Evolutionary conservation across 1,139 yeast genomes (phyloP).

Genomic region (Yamadazyma spencermartinsiae): DNA sequence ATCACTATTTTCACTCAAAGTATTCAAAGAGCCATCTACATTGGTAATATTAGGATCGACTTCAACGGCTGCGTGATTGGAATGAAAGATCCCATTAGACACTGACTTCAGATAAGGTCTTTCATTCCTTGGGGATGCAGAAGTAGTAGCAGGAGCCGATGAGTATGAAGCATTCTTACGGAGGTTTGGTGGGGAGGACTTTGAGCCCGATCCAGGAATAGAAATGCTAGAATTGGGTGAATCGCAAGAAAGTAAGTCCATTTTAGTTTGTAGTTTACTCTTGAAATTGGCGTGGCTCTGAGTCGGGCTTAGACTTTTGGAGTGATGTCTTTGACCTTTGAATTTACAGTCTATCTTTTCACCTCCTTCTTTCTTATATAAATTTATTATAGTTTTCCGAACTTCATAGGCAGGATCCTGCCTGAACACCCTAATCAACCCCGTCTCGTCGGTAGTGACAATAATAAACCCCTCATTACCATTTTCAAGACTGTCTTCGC

Average conservation of each 20-base stretch:
- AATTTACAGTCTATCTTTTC: conserved; percentile 1
- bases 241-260: background rate
- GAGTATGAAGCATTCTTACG: conserved; percentile 1
- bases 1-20: background rate
- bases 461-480: conserved; percentile 50
- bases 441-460: conserved; percentile 75
- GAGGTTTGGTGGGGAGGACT: background rate
- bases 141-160: conserved; percentile 3
- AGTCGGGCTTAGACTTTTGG: conserved; percentile 7
- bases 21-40: conserved; percentile 1
- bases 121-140: background rate
- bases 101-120: conserved; percentile 16
- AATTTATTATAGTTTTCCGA: conserved; percentile 24
- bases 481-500: conserved; percentile 18
- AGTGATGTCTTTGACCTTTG: background rate
- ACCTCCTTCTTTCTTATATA: conserved; percentile 13
- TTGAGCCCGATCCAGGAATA: background rate
- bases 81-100: conserved; percentile 13
- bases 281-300: conserved; percentile 7
- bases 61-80: conserved; percentile 13
- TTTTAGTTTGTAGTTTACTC: conserved; percentile 4
- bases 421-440: conserved; percentile 73
- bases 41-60: conserved; percentile 8
- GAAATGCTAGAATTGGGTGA: background rate
- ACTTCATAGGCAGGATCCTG: conserved; percentile 64